Evolutionary conservation across 2,329 filamentous ascomycete genomes (phyloP).

Genomic region (Scedosporium dehoogii): DNA sequence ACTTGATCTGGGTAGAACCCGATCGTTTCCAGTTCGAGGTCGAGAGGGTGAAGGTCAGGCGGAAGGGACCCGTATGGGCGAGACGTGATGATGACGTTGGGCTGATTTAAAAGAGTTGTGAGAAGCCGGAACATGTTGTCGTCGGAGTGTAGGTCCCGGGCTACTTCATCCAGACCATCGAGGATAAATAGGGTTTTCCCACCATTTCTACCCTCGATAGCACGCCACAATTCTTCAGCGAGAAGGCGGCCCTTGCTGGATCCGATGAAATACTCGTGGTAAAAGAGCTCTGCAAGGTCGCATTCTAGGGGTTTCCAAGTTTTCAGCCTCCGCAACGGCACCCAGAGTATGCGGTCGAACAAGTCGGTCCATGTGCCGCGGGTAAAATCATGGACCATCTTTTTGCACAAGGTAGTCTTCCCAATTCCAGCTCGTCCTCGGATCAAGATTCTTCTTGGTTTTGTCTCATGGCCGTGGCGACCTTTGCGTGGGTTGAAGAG

Average conservation of each 20-base stretch:
- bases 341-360: conserved; percentile 28
- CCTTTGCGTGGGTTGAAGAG: conserved; percentile 1
- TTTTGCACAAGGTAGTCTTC: conserved; percentile 32
- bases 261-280: conserved; percentile 18
- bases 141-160: conserved; percentile 8
- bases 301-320: conserved; percentile 10
- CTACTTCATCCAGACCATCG: conserved; percentile 33
- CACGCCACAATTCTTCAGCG: conserved; percentile 11
- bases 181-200: conserved; percentile 27
- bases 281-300: conserved; percentile 16
- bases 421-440: conserved; percentile 26
- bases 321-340: conserved; percentile 26
- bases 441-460: conserved; percentile 23
- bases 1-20: conserved; percentile 28
- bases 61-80: conserved; percentile 19
- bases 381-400: conserved; percentile 25
- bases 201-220: conserved; percentile 4
- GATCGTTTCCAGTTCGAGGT: conserved; percentile 29
- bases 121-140: conserved; percentile 16
- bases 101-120: conserved; percentile 18
- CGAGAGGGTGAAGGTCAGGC: conserved; percentile 10
- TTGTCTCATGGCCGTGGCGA: background rate
- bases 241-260: conserved; percentile 7
- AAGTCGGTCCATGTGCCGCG: conserved; percentile 15
- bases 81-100: conserved; percentile 29